Evolutionary conservation across 176 grass and related monocot genomes (phyloP), one percentile per base, ranked within the genome.

Genomic region (Hsuehochloa calcarea): DNA sequence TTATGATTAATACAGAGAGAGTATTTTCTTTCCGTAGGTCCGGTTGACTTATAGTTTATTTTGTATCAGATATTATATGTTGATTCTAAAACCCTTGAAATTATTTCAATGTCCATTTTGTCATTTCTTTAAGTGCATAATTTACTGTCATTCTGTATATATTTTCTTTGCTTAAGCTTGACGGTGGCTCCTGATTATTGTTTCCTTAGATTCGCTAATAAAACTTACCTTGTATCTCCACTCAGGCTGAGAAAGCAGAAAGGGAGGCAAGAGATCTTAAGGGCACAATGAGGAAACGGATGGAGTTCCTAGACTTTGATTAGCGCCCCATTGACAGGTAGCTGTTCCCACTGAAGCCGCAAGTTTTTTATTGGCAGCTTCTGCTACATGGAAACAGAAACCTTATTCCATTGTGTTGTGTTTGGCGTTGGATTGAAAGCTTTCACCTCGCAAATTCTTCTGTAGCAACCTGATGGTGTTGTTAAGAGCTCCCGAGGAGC

Each of bases 261-360:
- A 89, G 26, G 51, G 92, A 97, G 50, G 90, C 91, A 58, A 92
- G 76, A 77, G 95, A 97, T 63, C 90, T 97, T 8, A 97, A 91
- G 85, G 92, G 92, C 69, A 88, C 92, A 15, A 97, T 97, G 92
- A 92, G 95, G 76, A 94, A 97, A 82, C 80, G 92, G 82, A 97
- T 97, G 95, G 92, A 97, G 79, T 97, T 97, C 65, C 88, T 97
- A 56, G 92, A 97, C 86, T 89, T 91, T 37, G 95, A 97, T 77
- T 97, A 76, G 77, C 62, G 54, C 65, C 49, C 45, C 46, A 25
- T 59, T 37, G 62, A 17, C 59, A 75, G 55, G 58, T 51, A 60
- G 88, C 34, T 85, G 64, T 34, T 41, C n/a, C 90, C 41, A 11
- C 59, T 81, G 66, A 43, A 73, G 83, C 86, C 68, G 79, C 25